A percentile compares a stretch with the other conserved stretches of the same genome.
phyloP scores from a whole-genome alignment of 1,139 yeast genomes.

The Candida anutae region DNA sequence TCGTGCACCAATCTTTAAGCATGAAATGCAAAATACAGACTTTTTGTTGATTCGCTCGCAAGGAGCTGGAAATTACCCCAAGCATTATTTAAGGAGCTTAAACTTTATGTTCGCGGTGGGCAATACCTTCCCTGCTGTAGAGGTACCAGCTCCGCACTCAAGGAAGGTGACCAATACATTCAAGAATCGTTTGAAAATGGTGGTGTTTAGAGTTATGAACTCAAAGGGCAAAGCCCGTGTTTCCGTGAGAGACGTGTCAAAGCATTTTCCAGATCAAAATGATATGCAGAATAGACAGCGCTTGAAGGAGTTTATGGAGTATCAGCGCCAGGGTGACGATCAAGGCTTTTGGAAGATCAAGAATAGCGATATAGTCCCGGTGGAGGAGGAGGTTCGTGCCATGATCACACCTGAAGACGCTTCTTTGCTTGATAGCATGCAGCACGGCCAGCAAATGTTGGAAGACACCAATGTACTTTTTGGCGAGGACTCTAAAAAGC shows the following conservation, averaged over 20 bases:
- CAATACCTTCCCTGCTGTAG: slow-evolving; percentile 87
- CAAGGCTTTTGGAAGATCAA: slow-evolving; percentile 95
- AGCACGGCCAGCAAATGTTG: slow-evolving; percentile 77
- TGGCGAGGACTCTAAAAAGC: slow-evolving; percentile 23
- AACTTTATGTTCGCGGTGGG: slow-evolving; percentile 82
- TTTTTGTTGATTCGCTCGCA: slow-evolving; percentile 74
- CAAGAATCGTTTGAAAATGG: slow-evolving; percentile 87
- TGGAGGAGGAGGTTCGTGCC: slow-evolving; percentile 70
- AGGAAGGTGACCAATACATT: slow-evolving; percentile 92
- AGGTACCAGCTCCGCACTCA: slow-evolving; percentile 96
- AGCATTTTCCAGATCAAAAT: slow-evolving; percentile 93
- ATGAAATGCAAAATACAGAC: slow-evolving; percentile 72
- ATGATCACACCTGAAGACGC: slow-evolving; percentile 93
- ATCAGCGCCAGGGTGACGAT: slow-evolving; percentile 89
- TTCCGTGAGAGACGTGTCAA: slow-evolving; percentile 79
- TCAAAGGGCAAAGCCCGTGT: slow-evolving; percentile 68
- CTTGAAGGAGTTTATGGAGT: slow-evolving; percentile 96
- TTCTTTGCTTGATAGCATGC: slow-evolving; percentile 84
- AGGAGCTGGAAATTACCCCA: slow-evolving; percentile 63
- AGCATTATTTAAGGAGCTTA: slow-evolving; percentile 49
- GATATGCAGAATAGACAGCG: slow-evolving; percentile 97
- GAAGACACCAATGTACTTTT: slow-evolving; percentile 62
- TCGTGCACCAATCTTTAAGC: slow-evolving; percentile 90
- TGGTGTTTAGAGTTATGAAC: slow-evolving; percentile 83
- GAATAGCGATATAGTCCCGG: slow-evolving; percentile 56